Evolutionary conservation across 768 basidiomycete genomes (phyloP).

Genomic region (Tricholoma sp.): DNA sequence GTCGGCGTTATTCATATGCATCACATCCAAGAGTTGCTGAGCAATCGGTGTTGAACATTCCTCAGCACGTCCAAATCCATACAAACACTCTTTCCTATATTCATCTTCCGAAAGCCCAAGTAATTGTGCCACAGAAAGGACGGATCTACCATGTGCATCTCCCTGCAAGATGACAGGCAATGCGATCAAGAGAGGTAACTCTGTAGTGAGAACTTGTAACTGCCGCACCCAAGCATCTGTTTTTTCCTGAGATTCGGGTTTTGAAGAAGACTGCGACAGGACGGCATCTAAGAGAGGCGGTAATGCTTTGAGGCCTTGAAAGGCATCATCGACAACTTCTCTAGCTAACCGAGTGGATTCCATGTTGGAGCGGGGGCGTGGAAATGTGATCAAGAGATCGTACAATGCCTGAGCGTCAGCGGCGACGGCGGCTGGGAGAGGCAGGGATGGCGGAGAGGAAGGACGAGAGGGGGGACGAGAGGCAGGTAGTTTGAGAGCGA

Average conservation of each 20-base stretch:
- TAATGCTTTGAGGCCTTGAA: constrained; percentile 56
- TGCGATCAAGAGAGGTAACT: constrained; percentile 70
- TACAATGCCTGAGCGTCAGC: constrained; percentile 59
- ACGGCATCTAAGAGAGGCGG: constrained; percentile 52
- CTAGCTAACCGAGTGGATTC: constrained; percentile 52
- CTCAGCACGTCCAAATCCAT: constrained; percentile 75
- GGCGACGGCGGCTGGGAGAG: constrained; percentile 37
- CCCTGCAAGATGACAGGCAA: constrained; percentile 61
- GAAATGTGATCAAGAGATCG: constrained; percentile 55
- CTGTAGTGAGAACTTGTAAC: constrained; percentile 50
- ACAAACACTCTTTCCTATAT: constrained; percentile 64
- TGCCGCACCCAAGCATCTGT: constrained; percentile 33
- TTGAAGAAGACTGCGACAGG: constrained; percentile 17
- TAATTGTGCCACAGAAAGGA: constrained; percentile 44
- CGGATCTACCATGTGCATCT: constrained; percentile 33
- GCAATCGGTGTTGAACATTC: constrained; percentile 61
- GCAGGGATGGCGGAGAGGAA: constrained; percentile 47
- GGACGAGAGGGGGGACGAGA: constrained; percentile 72
- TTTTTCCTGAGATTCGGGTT: constrained; percentile 14
- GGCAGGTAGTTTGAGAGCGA: constrained; percentile 61
- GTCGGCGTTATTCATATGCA: constrained; percentile 31
- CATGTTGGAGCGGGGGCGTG: constrained; percentile 51
- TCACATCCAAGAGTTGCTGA: constrained; percentile 47
- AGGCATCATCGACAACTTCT: constrained; percentile 79
- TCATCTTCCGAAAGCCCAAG: constrained; percentile 55